Percentiles rank a stretch among this genome's conserved stretches.
These are phyloP conservation scores for Elymus sibiricus DNA, from an alignment of 176 grass and related monocot genomes.

Conservation along the genomic window DNA sequence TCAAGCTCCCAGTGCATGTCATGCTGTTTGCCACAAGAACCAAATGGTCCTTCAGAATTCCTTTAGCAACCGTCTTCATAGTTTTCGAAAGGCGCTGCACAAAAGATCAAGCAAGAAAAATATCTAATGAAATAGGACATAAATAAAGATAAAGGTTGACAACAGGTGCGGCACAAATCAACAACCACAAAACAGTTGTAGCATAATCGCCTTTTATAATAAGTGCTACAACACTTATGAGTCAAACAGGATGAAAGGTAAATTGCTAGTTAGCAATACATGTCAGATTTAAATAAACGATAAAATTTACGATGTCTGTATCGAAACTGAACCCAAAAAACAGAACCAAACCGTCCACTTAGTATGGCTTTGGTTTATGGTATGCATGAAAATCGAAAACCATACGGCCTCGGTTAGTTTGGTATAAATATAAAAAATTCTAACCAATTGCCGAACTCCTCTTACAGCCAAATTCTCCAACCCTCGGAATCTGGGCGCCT, in stretches of 20 bases:
- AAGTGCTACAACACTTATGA: conserved; percentile 5
- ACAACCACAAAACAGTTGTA: not conserved
- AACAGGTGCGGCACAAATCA: not conserved
- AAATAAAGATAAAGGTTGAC: not conserved
- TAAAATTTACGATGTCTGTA: not conserved
- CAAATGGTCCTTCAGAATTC: conserved; percentile 82
- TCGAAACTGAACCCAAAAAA: not conserved
- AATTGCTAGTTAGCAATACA: not conserved
- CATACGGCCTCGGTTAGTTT: not conserved
- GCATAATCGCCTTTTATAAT: not conserved
- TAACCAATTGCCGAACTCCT: not conserved
- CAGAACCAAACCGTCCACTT: not conserved
- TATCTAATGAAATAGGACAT: not conserved
- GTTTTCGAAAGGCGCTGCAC: conserved; percentile 74
- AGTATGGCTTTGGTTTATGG: not conserved
- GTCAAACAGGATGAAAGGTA: not conserved
- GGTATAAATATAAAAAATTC: not conserved
- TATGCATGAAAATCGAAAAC: not conserved
- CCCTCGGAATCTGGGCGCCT: not conserved
- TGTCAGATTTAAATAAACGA: conserved; percentile 14
- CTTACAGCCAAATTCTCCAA: not conserved
- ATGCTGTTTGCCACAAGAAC: conserved; percentile 91
- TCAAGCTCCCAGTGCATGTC: conserved; percentile 78
- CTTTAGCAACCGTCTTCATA: conserved; percentile 71
- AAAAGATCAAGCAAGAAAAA: conserved; percentile 27